Conservation (phyloP, 177 flowering plant species). For the Vitis hybrid region DNA sequence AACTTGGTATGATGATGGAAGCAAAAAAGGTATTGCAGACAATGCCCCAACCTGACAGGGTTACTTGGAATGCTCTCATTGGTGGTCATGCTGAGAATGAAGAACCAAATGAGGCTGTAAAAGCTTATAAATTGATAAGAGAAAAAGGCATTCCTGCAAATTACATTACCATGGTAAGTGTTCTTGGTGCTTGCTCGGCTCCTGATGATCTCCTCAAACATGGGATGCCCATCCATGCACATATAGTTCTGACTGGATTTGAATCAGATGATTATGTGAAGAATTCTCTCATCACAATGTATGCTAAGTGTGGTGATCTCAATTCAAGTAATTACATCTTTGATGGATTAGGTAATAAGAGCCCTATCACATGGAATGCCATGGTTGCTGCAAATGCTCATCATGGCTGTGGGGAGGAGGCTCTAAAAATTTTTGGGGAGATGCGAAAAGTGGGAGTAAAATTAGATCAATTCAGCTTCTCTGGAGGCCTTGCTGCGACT, state of each 20-base stretch:
- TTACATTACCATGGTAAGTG: slow-evolving; percentile 65
- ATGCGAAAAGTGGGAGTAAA: slow-evolving; percentile 49
- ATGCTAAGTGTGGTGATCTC: slow-evolving; percentile 77
- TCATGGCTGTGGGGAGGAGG: slow-evolving; percentile 66
- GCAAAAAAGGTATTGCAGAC: slow-evolving; percentile 42
- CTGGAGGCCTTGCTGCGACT: slow-evolving; percentile 60
- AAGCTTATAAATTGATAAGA: slow-evolving; percentile 58
- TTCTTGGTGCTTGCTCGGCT: slow-evolving; percentile 59
- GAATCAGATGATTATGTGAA: slow-evolving; percentile 60
- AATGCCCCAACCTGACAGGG: slow-evolving; percentile 51
- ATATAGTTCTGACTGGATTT: slow-evolving; percentile 46
- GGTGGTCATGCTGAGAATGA: slow-evolving; percentile 69
- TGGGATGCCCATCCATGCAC: slow-evolving; percentile 72
- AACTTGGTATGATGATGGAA: slow-evolving; percentile 47
- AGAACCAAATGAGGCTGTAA: slow-evolving; percentile 46
- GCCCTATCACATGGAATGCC: slow-evolving; percentile 64
- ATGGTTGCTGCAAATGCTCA: slow-evolving; percentile 75
- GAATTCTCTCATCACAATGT: slow-evolving; percentile 82
- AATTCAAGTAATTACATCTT: slow-evolving; percentile 54
- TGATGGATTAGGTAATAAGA: slow-evolving; percentile 31
- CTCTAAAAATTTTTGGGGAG: slow-evolving; percentile 47
- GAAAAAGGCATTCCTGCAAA: slow-evolving; percentile 31
- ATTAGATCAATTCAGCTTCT: slow-evolving; percentile 77
- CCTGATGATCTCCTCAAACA: slow-evolving; percentile 39
- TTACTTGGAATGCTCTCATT: slow-evolving; percentile 85